Base-by-base conservation (phyloP, 768 basidiomycete genomes). In the Podaxis pistillaris region DNA sequence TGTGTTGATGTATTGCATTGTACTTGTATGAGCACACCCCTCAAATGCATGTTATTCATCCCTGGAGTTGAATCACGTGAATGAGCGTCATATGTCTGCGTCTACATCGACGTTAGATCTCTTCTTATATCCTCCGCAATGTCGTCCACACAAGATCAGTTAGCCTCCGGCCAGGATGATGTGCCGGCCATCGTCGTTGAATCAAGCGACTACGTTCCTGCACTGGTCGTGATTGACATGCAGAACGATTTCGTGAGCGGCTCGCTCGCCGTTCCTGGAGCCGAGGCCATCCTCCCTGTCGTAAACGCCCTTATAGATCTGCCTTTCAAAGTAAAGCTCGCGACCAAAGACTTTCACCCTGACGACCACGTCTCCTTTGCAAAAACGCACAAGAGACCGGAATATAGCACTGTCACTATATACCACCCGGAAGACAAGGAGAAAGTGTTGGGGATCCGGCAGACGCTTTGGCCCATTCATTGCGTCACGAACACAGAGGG, bases 201-300 rank as follows among this genome's bases (percentile, higher is more conserved):
- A n/a, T 64, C 62, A 22, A 60, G 64, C n/a, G 51, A 60, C 19
- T 76, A 78, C 64, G 71, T 69, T 1, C 81, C 81, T 36, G 91
- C 87, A 0, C 79, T 93, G 22, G 69, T 93, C 56, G 81, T 93
- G 59, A 77, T 94, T 40, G 93, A 94, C 70, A 82, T 92, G 72
- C 93, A 96, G 71, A 83, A 91, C 69, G 93, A 96, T 72, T 96
- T 96, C 68, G 82, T 93, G 28, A 72, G 75, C 19, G 93, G 93
- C 2, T 81, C 86, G 4, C 83, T 96, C 40, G 86, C 91, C 2
- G 90, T 93, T 12, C 76, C 83, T 1, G 79, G 78, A 19, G 93
- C 85, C 0, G 75, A 80, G 33, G 74, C 77, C 4, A 86, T 93
- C 60, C 73, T 94, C 56, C 77, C 79, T 0, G 70, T 74, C 7